A percentile compares a stretch with the other conserved stretches of the same genome.
Conservation (phyloP, 2,329 filamentous ascomycete genomes). For the Cladophialophora yegresii region DNA sequence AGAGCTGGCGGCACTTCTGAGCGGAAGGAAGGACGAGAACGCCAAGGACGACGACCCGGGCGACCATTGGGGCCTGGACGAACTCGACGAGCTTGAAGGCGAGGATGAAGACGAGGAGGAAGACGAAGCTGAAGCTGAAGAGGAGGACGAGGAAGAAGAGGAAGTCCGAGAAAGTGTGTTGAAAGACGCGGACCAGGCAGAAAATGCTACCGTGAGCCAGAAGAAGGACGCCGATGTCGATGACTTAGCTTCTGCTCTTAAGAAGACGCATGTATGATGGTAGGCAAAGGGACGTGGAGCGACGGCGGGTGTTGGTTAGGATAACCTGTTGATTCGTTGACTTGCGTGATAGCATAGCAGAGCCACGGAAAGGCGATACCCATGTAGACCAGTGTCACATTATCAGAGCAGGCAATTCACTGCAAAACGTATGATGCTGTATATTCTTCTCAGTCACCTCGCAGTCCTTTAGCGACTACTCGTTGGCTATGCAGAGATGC, state of each 20-base stretch:
- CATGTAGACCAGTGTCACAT: constrained; percentile 7
- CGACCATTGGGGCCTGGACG: constrained; percentile 81
- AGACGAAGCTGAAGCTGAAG: constrained; percentile 67
- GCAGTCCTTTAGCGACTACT: not conserved
- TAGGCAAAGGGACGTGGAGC: not conserved
- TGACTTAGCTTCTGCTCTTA: constrained; percentile 71
- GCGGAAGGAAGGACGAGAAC: constrained; percentile 73
- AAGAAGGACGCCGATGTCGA: constrained; percentile 80
- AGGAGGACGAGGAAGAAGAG: constrained; percentile 64
- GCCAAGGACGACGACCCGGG: constrained; percentile 66
- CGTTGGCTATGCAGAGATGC: not conserved
- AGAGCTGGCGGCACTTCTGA: constrained; percentile 69
- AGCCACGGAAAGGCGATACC: constrained; percentile 11
- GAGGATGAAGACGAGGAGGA: constrained; percentile 68
- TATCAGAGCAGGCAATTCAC: not conserved
- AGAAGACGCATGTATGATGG: constrained; percentile 59
- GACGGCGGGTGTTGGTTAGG: not conserved
- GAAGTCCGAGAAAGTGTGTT: constrained; percentile 71
- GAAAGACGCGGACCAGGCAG: constrained; percentile 68
- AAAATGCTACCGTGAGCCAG: constrained; percentile 66
- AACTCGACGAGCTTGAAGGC: constrained; percentile 81
- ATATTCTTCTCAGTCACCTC: not conserved
- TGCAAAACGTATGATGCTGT: not conserved
- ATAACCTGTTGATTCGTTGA: not conserved
- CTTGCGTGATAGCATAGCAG: constrained; percentile 5